A percentile compares a stretch with the other conserved stretches of the same genome.
Evolutionary conservation across 805 yeast genomes (phyloP).

Genomic region (Pichia eremophila): DNA sequence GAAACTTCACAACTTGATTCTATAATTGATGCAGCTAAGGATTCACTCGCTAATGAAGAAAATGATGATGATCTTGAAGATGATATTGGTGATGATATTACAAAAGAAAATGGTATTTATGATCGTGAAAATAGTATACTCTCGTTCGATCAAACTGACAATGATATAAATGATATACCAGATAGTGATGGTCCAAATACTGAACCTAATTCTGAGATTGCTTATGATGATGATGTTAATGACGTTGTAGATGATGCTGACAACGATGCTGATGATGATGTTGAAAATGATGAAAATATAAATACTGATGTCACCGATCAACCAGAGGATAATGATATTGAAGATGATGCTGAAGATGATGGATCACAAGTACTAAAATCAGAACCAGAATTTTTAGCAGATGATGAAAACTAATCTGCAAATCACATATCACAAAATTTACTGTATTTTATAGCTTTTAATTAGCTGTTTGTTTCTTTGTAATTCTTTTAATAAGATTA

Average conservation of each 20-base stretch:
- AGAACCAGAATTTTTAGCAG: background rate
- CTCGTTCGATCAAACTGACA: slow-evolving; percentile 6
- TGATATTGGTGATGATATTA: slow-evolving; percentile 1
- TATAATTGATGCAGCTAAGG: background rate
- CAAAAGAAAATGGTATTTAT: slow-evolving; percentile 2
- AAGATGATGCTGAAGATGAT: background rate
- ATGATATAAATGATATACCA: slow-evolving; percentile 7
- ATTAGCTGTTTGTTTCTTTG: background rate
- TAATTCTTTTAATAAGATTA: background rate
- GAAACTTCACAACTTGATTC: slow-evolving; percentile 1
- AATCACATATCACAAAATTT: no score
- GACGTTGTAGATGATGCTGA: slow-evolving; percentile 3
- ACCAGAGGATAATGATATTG: background rate
- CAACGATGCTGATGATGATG: slow-evolving; percentile 4
- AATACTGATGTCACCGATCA: background rate
- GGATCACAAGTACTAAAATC: background rate
- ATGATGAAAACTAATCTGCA: background rate
- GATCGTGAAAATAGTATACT: slow-evolving; percentile 2
- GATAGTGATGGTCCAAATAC: slow-evolving; percentile 6
- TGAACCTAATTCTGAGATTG: slow-evolving; percentile 2
- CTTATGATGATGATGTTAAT: slow-evolving; percentile 4
- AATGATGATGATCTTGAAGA: slow-evolving; percentile 1
- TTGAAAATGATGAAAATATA: slow-evolving; percentile 2
- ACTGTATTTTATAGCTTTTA: no score
- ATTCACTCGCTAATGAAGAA: background rate